These are phyloP conservation scores for Daldinia bambusicola DNA, from an alignment of 495 filamentous ascomycete species.

Conservation along the genomic window DNA sequence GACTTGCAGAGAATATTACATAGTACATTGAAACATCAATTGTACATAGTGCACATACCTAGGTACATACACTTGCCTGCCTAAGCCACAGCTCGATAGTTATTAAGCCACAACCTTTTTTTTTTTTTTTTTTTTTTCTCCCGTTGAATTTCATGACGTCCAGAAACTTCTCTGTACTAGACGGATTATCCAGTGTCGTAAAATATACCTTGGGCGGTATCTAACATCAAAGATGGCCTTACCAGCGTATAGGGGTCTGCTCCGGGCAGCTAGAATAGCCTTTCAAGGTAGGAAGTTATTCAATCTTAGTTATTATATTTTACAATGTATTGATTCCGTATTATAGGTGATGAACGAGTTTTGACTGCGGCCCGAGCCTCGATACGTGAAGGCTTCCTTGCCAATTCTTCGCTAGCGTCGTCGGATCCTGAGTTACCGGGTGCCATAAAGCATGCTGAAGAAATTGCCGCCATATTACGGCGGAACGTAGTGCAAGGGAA, in stretches of 20 bases:
- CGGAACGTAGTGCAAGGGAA: slow-evolving; percentile 90
- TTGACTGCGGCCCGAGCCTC: slow-evolving; percentile 74
- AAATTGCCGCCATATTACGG: slow-evolving; percentile 80
- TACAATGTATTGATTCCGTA: slow-evolving; percentile 1
- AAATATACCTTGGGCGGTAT: not conserved
- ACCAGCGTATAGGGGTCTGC: slow-evolving; percentile 81
- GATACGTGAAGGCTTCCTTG: slow-evolving; percentile 76
- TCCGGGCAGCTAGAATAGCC: slow-evolving; percentile 83
- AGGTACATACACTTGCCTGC: not conserved
- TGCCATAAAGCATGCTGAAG: slow-evolving; percentile 78
- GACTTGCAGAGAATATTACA: too few relatives aligned
- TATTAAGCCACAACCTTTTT: not conserved
- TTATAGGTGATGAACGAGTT: slow-evolving; percentile 71
- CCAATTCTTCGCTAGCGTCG: slow-evolving; percentile 66
- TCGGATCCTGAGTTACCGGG: slow-evolving; percentile 60
- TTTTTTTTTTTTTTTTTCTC: not conserved
- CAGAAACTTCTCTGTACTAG: not conserved
- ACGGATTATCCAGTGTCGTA: not conserved
- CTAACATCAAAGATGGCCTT: slow-evolving; percentile 66
- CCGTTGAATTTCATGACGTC: not conserved
- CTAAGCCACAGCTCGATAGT: not conserved
- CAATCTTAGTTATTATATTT: not conserved
- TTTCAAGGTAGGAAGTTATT: slow-evolving; percentile 72
- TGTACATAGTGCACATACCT: not conserved
- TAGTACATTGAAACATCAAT: too few relatives aligned